Base-by-base conservation (phyloP, 176 grass and related monocot genomes). In the Tuctoria greenei region DNA sequence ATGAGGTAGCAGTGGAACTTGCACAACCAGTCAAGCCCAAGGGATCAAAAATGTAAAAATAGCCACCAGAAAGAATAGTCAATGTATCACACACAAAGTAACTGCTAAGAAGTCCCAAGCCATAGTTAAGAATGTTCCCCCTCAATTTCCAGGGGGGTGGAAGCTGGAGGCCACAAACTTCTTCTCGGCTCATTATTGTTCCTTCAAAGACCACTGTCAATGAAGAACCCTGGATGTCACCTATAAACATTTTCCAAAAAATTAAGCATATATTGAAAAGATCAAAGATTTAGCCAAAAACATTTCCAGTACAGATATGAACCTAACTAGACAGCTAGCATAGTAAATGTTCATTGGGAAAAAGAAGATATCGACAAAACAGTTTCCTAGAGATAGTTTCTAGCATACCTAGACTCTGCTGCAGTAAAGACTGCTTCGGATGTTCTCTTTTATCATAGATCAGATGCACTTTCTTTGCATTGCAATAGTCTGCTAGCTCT, bases 391-490 rank as follows among this genome's bases (percentile, higher is more conserved):
- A 74, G 62, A 25, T 0, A 54, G 51, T 82, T 67, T 79, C 18
- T 40, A 66, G 46, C 64, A 72, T 93, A 97, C 95, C 95, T 81
- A 97, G 82, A 86, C 67, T 97, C 50, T 97, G 95, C 72, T 97
- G 88, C 72, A 97, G 87, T 71, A 97, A 83, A 41, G 95, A 93
- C 82, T 93, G 91, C 61, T 90, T 88, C 39, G 91, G 84, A 87
- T 97, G 95, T 61, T 93, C 86, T 64, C 95, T 79, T 88, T 93
- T 97, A 75, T 97, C 95, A 92, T 97, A 93, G 54, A 97, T 92
- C 28, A 97, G 75, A 69, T 91, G 91, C 56, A 97, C 76, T 89
- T 97, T 97, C 64, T 91, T 97, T 77, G 95, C 84, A 50, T 85
- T 93, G 89, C 95, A 93, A 77, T 78, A 78, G 66, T 97, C 91